Evolutionary conservation across 2,329 filamentous ascomycete genomes (phyloP).

Genomic region (Beauveria brongniartii): DNA sequence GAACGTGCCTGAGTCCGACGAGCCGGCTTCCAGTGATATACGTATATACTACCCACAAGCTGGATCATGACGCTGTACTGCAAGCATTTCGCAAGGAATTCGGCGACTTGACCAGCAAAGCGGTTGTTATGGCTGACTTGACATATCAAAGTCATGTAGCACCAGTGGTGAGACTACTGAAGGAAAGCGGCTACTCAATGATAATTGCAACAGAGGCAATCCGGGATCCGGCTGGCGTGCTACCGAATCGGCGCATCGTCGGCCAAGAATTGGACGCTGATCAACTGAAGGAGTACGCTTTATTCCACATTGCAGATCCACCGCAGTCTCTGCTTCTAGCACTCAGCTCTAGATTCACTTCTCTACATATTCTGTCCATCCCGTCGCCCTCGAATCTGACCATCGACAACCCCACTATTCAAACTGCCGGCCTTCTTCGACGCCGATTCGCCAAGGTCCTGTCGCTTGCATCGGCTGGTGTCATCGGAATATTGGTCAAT

Average conservation of each 20-base stretch:
- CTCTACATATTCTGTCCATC: constrained; percentile 71
- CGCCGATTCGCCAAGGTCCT: constrained; percentile 85
- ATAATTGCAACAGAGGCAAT: constrained; percentile 64
- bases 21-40: constrained; percentile 81
- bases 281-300: constrained; percentile 56
- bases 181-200: constrained; percentile 57
- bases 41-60: constrained; percentile 69
- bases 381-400: constrained; percentile 41
- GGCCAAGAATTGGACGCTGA: constrained; percentile 30
- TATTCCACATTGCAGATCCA: constrained; percentile 81
- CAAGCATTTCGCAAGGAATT: constrained; percentile 62
- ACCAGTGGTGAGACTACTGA: constrained; percentile 46
- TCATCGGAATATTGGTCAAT: constrained; percentile 93
- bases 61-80: constrained; percentile 53
- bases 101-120: constrained; percentile 50
- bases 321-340: constrained; percentile 78
- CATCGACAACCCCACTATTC: constrained; percentile 37
- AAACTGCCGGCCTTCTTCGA: constrained; percentile 53
- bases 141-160: constrained; percentile 72
- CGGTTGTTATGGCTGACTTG: constrained; percentile 83
- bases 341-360: constrained; percentile 71
- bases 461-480: constrained; percentile 67
- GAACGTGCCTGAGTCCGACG: constrained; percentile 86
- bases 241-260: constrained; percentile 74
- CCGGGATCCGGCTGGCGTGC: constrained; percentile 67